These are phyloP conservation scores for Saksenaea vasiformis DNA, from an alignment of 371 early-diverging fungal genomes.

Conservation along the genomic window DNA sequence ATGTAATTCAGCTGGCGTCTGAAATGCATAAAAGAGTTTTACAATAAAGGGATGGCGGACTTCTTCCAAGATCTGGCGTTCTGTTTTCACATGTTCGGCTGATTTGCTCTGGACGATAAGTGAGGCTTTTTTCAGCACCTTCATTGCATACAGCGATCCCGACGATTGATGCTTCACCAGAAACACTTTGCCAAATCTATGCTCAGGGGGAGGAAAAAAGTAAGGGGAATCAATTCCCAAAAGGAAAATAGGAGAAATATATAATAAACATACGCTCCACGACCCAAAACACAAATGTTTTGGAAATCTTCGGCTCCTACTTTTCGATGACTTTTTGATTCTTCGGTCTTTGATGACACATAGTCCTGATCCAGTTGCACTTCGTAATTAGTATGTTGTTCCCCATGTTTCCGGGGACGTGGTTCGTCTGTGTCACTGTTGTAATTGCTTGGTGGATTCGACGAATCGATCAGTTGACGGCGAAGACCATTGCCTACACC, in stretches of 20 bases:
- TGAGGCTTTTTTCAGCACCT: slow-evolving; percentile 87
- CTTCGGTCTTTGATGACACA: slow-evolving; percentile 9
- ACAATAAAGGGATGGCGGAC: slow-evolving; percentile 93
- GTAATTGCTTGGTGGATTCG: slow-evolving; percentile 41
- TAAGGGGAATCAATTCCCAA: background rate
- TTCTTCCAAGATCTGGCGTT: slow-evolving; percentile 75
- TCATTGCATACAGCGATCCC: slow-evolving; percentile 84
- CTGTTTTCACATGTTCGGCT: slow-evolving; percentile 74
- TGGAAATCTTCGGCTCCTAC: slow-evolving; percentile 88
- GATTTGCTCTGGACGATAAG: slow-evolving; percentile 71
- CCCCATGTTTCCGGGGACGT: slow-evolving; percentile 24
- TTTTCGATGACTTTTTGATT: slow-evolving; percentile 34
- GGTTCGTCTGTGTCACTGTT: slow-evolving; percentile 49
- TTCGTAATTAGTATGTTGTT: slow-evolving; percentile 14
- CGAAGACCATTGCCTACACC: slow-evolving; percentile 28
- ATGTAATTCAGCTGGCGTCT: slow-evolving; percentile 87
- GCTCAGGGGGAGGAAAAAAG: too few relatives aligned
- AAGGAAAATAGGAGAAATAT: background rate
- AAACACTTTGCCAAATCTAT: slow-evolving; percentile 78
- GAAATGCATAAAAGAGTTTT: slow-evolving; percentile 93
- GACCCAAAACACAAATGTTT: slow-evolving; percentile 91
- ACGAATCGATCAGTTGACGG: slow-evolving; percentile 23
- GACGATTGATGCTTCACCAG: slow-evolving; percentile 70
- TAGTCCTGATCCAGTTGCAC: slow-evolving; percentile 12
- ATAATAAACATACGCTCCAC: slow-evolving; percentile 62